Evolutionary conservation across 2,329 filamentous ascomycete genomes (phyloP).

Genomic region (Scedosporium apiospermum): DNA sequence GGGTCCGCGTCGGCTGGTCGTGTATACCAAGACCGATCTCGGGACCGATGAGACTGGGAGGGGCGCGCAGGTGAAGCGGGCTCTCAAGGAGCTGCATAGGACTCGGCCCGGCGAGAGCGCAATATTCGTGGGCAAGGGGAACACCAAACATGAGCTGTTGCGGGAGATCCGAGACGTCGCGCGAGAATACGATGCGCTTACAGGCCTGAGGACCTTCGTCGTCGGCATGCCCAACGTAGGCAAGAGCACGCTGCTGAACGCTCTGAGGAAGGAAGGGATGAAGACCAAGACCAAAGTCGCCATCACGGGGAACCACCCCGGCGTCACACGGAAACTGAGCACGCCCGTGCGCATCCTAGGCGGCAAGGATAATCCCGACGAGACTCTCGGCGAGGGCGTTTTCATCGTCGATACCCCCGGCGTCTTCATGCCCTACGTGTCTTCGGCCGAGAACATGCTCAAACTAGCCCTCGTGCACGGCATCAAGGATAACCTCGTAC

Average conservation of each 20-base stretch:
- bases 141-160: slow-evolving; percentile 29
- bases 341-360: slow-evolving; percentile 69
- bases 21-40: slow-evolving; percentile 87
- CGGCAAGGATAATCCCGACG: slow-evolving; percentile 16
- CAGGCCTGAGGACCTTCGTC: slow-evolving; percentile 75
- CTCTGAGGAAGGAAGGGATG: slow-evolving; percentile 62
- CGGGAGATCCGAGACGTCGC: slow-evolving; percentile 22
- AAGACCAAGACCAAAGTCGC: slow-evolving; percentile 51
- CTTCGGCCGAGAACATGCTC: slow-evolving; percentile 78
- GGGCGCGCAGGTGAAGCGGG: slow-evolving; percentile 8
- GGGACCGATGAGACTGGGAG: slow-evolving; percentile 25
- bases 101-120: slow-evolving; percentile 14
- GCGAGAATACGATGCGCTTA: slow-evolving; percentile 43
- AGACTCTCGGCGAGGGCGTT: slow-evolving; percentile 48
- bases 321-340: slow-evolving; percentile 77
- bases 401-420: slow-evolving; percentile 90
- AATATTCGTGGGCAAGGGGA: slow-evolving; percentile 35
- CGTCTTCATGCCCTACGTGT: slow-evolving; percentile 88
- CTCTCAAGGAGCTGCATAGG: slow-evolving; percentile 23
- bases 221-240: slow-evolving; percentile 98
- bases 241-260: slow-evolving; percentile 90
- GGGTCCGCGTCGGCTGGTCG: slow-evolving; percentile 64
- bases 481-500: slow-evolving; percentile 81
- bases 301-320: slow-evolving; percentile 75
- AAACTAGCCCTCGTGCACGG: slow-evolving; percentile 87